Evolutionary conservation across 2,329 filamentous ascomycete species (phyloP), one percentile per base, ranked within the genome.

Genomic region (Dothistroma pini): DNA sequence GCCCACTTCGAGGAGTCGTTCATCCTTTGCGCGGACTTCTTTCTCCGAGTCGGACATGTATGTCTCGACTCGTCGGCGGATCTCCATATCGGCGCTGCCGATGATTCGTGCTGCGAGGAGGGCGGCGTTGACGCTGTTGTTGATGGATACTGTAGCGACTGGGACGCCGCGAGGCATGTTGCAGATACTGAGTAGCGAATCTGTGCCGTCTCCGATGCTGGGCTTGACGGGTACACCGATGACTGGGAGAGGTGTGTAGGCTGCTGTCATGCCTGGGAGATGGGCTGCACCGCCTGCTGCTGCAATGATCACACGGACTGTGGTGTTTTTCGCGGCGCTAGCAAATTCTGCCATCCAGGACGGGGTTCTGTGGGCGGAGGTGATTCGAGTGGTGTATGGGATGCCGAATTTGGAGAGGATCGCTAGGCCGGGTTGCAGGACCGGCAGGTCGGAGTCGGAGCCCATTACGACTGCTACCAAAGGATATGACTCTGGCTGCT

Each of bases 381-480:
- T 93, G 71, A 95, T 93, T 70, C 85, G 86, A 16, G 86, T 81
- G 7, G 88, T 84, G 76, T 86, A 90, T 0, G 89, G 87, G 11
- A 95, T 88, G n/a, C 79, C 72, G 63, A 93, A 89, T n/a, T 84
- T 80, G 58, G 83, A 79, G 2, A 93, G 81, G 35, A 91, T 81
- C 60, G 89, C 82, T 21, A 91, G 78, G 0, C 84, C 89, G 0
- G 84, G 83, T 63, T 81, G 82, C 44, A 93, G 83, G 16, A 89
- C 84, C 1, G 83, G 83, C 25, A 92, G 82, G 71, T 93, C 89
- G 10, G 87, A 90, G 77, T 91, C 88, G 1, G 90, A 93, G 41
- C 90, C 91, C 90, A 93, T 93, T 31, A 90, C 91, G 2, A 95
- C 84, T 12, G 89, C 85, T 1, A 95, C 87, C 0, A 90, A 75